phyloP scores from a whole-genome alignment of 2,329 filamentous ascomycete species.

The Arthrobotrys pseudoclavata region DNA sequence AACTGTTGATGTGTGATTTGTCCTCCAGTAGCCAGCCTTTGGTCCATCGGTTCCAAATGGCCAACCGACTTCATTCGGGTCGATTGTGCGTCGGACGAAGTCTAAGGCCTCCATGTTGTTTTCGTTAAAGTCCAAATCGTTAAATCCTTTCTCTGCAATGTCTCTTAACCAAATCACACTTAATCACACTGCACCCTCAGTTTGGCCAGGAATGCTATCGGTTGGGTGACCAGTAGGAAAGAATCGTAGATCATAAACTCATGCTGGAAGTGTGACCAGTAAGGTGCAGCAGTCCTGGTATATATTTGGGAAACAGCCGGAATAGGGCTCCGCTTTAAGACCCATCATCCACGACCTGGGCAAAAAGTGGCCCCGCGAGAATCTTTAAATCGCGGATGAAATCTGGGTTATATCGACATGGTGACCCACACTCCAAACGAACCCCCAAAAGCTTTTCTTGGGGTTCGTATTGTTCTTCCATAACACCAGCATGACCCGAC shows the following conservation, averaged over 20 bases:
- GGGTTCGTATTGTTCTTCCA: conserved; percentile 30
- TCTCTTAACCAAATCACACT: conserved; percentile 6
- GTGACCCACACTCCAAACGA: neutral
- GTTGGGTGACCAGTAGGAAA: conserved; percentile 37
- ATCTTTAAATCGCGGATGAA: conserved; percentile 50
- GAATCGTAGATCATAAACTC: conserved; percentile 42
- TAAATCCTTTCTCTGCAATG: conserved; percentile 11
- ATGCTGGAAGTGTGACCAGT: conserved; percentile 35
- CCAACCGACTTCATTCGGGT: conserved; percentile 20
- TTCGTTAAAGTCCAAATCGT: conserved; percentile 1
- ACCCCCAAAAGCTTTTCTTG: conserved; percentile 1
- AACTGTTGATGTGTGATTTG: conserved; percentile 45
- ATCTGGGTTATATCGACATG: conserved; percentile 22
- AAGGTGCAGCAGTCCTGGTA: conserved; percentile 25
- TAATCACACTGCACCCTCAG: conserved; percentile 27
- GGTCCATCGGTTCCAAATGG: conserved; percentile 29
- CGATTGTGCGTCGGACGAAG: conserved; percentile 25
- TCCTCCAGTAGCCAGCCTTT: conserved; percentile 15
- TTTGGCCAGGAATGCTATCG: conserved; percentile 11
- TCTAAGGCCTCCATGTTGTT: conserved; percentile 24
- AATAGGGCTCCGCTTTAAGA: conserved; percentile 45
- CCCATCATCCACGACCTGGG: conserved; percentile 9
- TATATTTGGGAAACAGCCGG: conserved; percentile 45
- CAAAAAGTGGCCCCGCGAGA: conserved; percentile 17
- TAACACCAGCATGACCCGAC: conserved; percentile 48